These are phyloP conservation scores for Erythrobasidium yunnanense DNA, from an alignment of 768 basidiomycete genomes.

Conservation along the genomic window DNA sequence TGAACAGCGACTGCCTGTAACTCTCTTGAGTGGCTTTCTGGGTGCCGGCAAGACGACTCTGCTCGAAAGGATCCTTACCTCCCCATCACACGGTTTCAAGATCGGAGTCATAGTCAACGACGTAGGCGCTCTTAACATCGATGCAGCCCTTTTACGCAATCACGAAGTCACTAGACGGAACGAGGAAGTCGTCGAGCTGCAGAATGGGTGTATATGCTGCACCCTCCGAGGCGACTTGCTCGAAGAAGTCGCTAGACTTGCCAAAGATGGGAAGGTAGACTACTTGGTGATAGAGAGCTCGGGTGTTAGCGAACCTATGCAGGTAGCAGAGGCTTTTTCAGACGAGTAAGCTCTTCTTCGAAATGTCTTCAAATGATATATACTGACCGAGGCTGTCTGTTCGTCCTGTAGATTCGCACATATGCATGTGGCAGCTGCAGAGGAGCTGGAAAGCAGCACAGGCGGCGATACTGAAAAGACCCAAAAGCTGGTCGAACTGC, in stretches of 20 bases:
- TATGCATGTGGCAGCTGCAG: constrained; percentile 30
- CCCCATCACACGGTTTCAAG: constrained; percentile 33
- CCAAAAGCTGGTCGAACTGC: constrained; percentile 38
- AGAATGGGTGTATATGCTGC: constrained; percentile 19
- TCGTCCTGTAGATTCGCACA: constrained; percentile 23
- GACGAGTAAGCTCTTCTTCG: constrained; percentile 32
- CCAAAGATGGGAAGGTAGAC: constrained; percentile 32
- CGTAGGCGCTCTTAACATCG: constrained; percentile 41
- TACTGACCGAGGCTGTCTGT: not conserved
- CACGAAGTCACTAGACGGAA: constrained; percentile 38
- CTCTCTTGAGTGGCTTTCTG: constrained; percentile 39
- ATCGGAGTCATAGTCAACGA: constrained; percentile 41
- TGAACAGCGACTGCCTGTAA: constrained; percentile 40
- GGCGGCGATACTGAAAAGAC: not conserved
- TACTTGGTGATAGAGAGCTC: constrained; percentile 42
- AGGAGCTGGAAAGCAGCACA: not conserved
- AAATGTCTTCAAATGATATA: not conserved
- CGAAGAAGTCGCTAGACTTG: not conserved
- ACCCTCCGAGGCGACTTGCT: not conserved
- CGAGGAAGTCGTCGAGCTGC: constrained; percentile 36
- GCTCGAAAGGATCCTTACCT: constrained; percentile 34
- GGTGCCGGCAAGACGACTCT: constrained; percentile 40
- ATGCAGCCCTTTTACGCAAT: constrained; percentile 38
- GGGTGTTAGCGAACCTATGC: constrained; percentile 40
- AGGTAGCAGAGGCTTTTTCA: constrained; percentile 42